Percentiles rank a stretch among this genome's conserved stretches.
Evolutionary conservation across 169 alveolate genomes (phyloP).

Genomic region (Perkinsus olseni): DNA sequence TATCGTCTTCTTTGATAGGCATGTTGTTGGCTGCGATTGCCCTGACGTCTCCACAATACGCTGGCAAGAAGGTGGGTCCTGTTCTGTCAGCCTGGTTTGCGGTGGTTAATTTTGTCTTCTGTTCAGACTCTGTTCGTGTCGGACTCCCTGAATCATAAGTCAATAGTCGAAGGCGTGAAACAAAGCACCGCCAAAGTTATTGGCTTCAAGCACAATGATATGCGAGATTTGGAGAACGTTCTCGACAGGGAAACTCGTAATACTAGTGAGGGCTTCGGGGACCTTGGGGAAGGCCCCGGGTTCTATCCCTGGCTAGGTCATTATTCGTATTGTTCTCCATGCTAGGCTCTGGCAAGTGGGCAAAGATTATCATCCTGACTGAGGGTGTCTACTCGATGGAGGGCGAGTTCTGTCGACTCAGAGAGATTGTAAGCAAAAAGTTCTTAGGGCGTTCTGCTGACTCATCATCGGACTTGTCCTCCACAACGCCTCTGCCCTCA

Average conservation of each 20-base stretch:
- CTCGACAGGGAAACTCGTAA: slow-evolving; percentile 1
- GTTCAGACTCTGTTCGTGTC: background rate
- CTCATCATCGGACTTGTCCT: background rate
- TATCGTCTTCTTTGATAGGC: too few relatives aligned
- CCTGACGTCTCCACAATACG: background rate
- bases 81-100: background rate
- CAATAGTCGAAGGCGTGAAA: slow-evolving; percentile 11
- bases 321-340: background rate
- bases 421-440: slow-evolving; percentile 38
- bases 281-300: background rate
- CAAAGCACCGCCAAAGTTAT: background rate
- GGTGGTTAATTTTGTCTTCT: background rate
- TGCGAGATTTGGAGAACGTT: slow-evolving; percentile 7
- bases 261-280: too few relatives aligned
- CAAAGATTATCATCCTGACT: slow-evolving; percentile 40
- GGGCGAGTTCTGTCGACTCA: slow-evolving; percentile 60
- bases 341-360: background rate
- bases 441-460: slow-evolving; percentile 7
- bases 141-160: slow-evolving; percentile 12
- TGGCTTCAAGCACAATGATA: slow-evolving; percentile 12
- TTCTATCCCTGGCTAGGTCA: background rate
- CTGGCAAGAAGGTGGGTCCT: background rate
- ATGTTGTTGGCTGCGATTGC: background rate
- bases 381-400: slow-evolving; percentile 74
- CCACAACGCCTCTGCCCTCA: too few relatives aligned